These are phyloP conservation scores for Elongisporangium undulatum DNA, from an alignment of 352 stramenopile species.

Conservation along the genomic window DNA sequence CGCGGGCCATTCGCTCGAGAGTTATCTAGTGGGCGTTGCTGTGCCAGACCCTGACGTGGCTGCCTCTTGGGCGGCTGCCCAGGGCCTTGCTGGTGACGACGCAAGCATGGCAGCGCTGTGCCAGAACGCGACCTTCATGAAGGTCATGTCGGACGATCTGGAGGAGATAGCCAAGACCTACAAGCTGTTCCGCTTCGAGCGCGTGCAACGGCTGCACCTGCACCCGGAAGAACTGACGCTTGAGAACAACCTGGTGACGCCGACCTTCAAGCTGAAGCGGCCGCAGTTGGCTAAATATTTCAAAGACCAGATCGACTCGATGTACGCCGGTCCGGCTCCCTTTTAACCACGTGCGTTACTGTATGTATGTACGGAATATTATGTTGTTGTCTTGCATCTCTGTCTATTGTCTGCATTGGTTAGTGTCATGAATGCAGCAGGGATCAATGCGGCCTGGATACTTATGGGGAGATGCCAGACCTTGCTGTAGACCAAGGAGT, in stretches of 20 bases:
- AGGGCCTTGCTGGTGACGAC: conserved; percentile 26
- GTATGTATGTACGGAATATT: too few relatives aligned
- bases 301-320: conserved; percentile 57
- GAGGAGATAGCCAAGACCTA: conserved; percentile 46
- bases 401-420: too few relatives aligned
- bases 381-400: too few relatives aligned
- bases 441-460: too few relatives aligned
- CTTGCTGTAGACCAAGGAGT: too few relatives aligned
- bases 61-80: conserved; percentile 61
- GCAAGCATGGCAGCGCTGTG: conserved; percentile 20
- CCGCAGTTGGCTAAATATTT: conserved; percentile 87
- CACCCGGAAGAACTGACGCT: conserved; percentile 83
- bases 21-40: conserved; percentile 90
- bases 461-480: too few relatives aligned
- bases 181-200: conserved; percentile 92
- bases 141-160: conserved; percentile 78
- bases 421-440: too few relatives aligned
- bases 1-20: conserved; percentile 94
- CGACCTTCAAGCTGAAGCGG: conserved; percentile 96
- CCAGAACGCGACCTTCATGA: conserved; percentile 19
- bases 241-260: conserved; percentile 93
- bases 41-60: conserved; percentile 91
- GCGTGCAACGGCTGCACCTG: conserved; percentile 84
- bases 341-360: too few relatives aligned
- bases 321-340: conserved; percentile 51